These are phyloP conservation scores for Psidium guajava DNA, from an alignment of 345 rosid genomes.

Conservation along the genomic window DNA sequence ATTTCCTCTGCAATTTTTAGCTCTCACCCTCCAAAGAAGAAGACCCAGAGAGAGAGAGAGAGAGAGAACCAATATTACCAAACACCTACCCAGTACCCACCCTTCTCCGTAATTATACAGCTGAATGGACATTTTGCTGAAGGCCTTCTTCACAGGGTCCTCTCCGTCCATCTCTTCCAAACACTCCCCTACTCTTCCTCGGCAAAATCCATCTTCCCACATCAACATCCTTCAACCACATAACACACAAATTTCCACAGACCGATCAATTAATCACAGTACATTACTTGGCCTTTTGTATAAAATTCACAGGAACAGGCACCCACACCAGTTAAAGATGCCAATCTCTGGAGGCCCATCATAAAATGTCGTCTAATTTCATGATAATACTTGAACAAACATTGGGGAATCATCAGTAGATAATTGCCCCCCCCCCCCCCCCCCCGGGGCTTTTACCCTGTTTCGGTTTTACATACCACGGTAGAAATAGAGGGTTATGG, in stretches of 20 bases:
- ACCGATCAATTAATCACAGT: not conserved
- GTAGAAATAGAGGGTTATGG: not conserved
- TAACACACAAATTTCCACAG: not conserved
- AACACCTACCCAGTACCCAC: slow-evolving; percentile 99
- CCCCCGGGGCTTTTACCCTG: not conserved
- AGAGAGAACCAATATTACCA: slow-evolving; percentile 3
- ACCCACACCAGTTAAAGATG: not conserved
- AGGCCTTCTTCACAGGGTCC: slow-evolving; percentile 92
- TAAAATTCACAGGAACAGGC: not conserved
- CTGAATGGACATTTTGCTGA: slow-evolving; percentile 99
- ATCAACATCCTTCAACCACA: slow-evolving; percentile 78
- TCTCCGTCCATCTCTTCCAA: slow-evolving; percentile 77
- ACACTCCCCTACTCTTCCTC: slow-evolving; percentile 70
- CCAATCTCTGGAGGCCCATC: not conserved
- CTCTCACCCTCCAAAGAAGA: not conserved
- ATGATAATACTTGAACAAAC: not conserved
- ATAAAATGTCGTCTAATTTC: not conserved
- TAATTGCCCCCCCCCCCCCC: not conserved
- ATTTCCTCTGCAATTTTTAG: not conserved
- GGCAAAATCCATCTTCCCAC: slow-evolving; percentile 99
- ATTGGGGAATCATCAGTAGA: not conserved
- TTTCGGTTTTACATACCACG: not conserved
- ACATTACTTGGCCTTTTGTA: not conserved
- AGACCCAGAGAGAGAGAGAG: not conserved
- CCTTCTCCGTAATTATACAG: slow-evolving; percentile 99